phyloP scores from a whole-genome alignment of 169 alveolate species.

The Babesia gibsoni region DNA sequence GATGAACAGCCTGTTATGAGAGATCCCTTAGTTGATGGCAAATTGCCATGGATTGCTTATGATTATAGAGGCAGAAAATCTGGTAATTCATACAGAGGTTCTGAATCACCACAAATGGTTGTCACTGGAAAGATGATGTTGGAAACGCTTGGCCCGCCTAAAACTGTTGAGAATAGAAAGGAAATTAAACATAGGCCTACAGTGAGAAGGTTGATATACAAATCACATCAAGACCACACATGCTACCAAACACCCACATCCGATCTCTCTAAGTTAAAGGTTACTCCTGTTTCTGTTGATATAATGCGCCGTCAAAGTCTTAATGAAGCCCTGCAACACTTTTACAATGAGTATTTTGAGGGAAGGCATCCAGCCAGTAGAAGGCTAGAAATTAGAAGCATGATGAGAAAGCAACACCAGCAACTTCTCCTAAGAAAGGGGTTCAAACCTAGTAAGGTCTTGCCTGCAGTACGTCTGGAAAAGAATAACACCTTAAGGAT shows the following conservation, averaged over 20 bases:
- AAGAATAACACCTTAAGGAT: neutral
- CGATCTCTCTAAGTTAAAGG: constrained; percentile 11
- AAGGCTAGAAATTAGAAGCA: constrained; percentile 24
- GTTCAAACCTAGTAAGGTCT: constrained; percentile 11
- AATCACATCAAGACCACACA: neutral
- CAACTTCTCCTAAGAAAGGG: neutral
- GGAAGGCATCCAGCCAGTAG: constrained; percentile 55
- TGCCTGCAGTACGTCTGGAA: constrained; percentile 20
- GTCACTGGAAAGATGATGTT: constrained; percentile 11
- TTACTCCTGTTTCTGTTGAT: constrained; percentile 45
- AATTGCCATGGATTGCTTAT: constrained; percentile 7
- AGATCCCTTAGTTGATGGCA: neutral
- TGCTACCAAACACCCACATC: neutral
- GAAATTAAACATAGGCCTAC: neutral
- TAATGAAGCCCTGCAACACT: constrained; percentile 28
- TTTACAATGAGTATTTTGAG: constrained; percentile 16
- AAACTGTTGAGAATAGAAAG: neutral
- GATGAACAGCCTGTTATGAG: neutral
- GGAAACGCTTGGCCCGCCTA: neutral
- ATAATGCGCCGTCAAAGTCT: constrained; percentile 12
- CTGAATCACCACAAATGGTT: neutral
- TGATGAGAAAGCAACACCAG: constrained; percentile 15
- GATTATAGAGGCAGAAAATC: neutral
- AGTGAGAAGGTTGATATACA: constrained; percentile 14
- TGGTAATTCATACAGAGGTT: neutral